Percentiles rank a stretch among this genome's conserved stretches.
Evolutionary conservation across 768 basidiomycete species (phyloP).

Genomic region (Boletus subcaerulescens): DNA sequence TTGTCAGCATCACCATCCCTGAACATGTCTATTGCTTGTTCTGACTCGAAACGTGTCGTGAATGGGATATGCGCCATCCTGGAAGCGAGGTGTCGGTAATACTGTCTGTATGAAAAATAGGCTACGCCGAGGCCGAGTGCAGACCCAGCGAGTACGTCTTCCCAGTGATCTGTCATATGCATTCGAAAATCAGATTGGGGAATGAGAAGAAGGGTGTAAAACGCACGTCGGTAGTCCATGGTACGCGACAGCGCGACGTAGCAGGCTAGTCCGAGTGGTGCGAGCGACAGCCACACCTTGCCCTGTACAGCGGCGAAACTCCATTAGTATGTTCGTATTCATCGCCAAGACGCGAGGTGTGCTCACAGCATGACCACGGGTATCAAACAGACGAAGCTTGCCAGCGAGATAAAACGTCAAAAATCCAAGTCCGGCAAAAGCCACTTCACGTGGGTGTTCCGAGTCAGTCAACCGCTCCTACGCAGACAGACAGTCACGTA

Average conservation of each 20-base stretch:
- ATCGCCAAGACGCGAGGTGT: not conserved
- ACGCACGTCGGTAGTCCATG: conserved; percentile 87
- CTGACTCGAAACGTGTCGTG: conserved; percentile 54
- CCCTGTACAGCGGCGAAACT: conserved; percentile 29
- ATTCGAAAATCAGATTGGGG: not conserved
- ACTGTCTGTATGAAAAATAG: conserved; percentile 78
- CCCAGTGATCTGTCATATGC: conserved; percentile 71
- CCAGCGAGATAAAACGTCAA: conserved; percentile 86
- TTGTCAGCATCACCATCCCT: conserved; percentile 10
- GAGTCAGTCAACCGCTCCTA: not conserved
- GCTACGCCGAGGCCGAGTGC: conserved; percentile 69
- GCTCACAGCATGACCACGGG: conserved; percentile 65
- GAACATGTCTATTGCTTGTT: not conserved
- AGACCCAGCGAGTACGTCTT: conserved; percentile 81
- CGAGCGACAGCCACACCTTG: conserved; percentile 80
- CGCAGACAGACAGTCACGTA: conserved; percentile 36
- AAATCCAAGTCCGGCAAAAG: conserved; percentile 92
- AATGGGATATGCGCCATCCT: conserved; percentile 62
- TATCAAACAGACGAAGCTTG: conserved; percentile 87
- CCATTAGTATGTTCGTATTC: not conserved
- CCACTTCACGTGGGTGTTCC: conserved; percentile 45
- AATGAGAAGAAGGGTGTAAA: not conserved
- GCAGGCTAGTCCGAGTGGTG: conserved; percentile 71
- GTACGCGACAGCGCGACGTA: conserved; percentile 82
- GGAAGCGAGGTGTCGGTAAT: conserved; percentile 66